Evolutionary conservation across 2,329 filamentous ascomycete genomes (phyloP), one percentile per base, ranked within the genome.

Genomic region (Fusarium robinianum): DNA sequence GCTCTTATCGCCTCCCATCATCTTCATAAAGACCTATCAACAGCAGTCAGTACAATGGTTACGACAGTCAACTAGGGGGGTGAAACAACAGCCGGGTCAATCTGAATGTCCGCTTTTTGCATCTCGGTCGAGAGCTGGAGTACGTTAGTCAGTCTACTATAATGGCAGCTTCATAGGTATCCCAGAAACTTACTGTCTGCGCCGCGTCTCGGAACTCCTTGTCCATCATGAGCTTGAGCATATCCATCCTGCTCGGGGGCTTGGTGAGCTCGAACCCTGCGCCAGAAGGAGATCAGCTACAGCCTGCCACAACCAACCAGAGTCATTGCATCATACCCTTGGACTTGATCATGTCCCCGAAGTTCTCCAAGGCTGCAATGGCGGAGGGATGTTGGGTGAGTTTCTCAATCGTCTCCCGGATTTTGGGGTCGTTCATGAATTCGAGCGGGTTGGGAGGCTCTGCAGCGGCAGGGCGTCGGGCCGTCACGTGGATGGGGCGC

Each of bases 221-320:
- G 4, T 60, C 57, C 54, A 56, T 56, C 49, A 60, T 47, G 9
- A 60, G 49, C 17, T 56, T 58, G 24, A 58, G 31, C 8, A 60
- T 24, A 4, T 56, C 57, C 53, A 60, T 51, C 46, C 52, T 55
- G n/a, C 49, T 54, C 2, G 57, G 57, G 8, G 51, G 50, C 14
- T 48, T 40, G 21, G 31, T 38, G 12, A 51, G 23, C 8, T 55
- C 51, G n/a, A 60, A 41, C 9, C 57, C 57, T 60, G 6, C 3
- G 10, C 27, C 8, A 17, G 16, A 23, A 31, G 11, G 9, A 14
- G 5, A 24, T 46, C 4, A 51, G 32, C 8, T 11, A 8, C 11
- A 4, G 7, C 11, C 2, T 16, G 10, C 15, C 8, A 12, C 1
- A 27, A 17, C 9, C 15, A 5, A 21, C 17, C 1, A 30, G 3